These are phyloP conservation scores for Paulownia fortunei DNA, from an alignment of 257 asterid genomes.

Conservation along the genomic window DNA sequence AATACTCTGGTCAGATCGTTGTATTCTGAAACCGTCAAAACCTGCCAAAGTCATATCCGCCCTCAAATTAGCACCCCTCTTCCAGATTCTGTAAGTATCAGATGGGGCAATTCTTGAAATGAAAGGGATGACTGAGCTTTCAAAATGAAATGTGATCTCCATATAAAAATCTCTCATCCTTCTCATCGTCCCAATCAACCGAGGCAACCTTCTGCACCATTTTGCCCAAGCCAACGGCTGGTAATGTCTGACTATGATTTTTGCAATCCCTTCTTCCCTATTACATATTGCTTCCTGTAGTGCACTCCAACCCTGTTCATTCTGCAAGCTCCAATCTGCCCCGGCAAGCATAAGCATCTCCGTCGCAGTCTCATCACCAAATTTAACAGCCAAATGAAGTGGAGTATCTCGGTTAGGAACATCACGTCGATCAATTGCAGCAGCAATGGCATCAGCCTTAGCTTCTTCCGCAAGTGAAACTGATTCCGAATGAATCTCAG, in stretches of 20 bases:
- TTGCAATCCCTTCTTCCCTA: slow-evolving; percentile 85
- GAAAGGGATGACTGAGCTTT: slow-evolving; percentile 97
- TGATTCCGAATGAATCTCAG: slow-evolving; percentile 71
- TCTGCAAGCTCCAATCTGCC: slow-evolving; percentile 98
- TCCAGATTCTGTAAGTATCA: slow-evolving; percentile 96
- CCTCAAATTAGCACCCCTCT: slow-evolving; percentile 90
- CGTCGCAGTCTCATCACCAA: slow-evolving; percentile 74
- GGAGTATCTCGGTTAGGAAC: slow-evolving; percentile 94
- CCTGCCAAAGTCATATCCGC: slow-evolving; percentile 99
- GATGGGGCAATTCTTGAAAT: slow-evolving; percentile 97
- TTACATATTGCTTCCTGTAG: slow-evolving; percentile 93
- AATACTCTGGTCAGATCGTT: slow-evolving; percentile 93
- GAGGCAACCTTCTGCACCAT: slow-evolving; percentile 97
- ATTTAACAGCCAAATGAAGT: slow-evolving; percentile 90
- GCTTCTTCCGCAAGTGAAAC: slow-evolving; percentile 79
- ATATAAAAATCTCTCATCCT: slow-evolving; percentile 98
- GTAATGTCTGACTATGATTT: slow-evolving; percentile 85
- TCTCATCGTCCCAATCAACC: slow-evolving; percentile 82
- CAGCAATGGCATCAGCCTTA: slow-evolving; percentile 83
- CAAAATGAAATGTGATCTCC: slow-evolving; percentile 97
- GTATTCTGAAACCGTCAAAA: slow-evolving; percentile 90
- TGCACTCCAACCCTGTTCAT: slow-evolving; percentile 98
- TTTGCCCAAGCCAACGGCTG: slow-evolving; percentile 99
- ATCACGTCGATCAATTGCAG: slow-evolving; percentile 83
- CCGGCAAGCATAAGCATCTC: slow-evolving; percentile 99